These are phyloP conservation scores for Trichoderma hamatum DNA, from an alignment of 2,329 filamentous ascomycete species.

Conservation along the genomic window DNA sequence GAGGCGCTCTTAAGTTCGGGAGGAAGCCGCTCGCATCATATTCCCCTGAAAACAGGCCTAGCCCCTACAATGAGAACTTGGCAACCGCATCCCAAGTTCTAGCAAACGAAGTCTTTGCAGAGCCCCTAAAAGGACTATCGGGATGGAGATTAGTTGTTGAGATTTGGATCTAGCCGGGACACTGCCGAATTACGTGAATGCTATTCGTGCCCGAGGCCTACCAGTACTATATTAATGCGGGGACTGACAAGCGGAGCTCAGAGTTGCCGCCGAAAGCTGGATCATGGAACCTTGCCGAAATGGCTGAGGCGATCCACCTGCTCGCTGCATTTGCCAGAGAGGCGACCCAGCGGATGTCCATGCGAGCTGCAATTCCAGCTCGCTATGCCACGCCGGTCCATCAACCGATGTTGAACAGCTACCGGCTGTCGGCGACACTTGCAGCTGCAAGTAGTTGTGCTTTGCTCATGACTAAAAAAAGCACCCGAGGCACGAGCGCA, in stretches of 20 bases:
- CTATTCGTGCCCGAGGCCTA: constrained; percentile 13
- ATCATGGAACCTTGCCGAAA: constrained; percentile 20
- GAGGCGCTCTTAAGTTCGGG: constrained; percentile 21
- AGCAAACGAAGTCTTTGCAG: neutral
- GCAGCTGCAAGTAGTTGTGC: neutral
- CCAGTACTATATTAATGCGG: constrained; percentile 19
- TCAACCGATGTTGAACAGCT: constrained; percentile 6
- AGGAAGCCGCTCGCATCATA: constrained; percentile 20
- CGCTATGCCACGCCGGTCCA: neutral
- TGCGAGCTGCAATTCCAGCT: constrained; percentile 11
- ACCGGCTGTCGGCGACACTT: constrained; percentile 6
- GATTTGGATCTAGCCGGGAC: constrained; percentile 11
- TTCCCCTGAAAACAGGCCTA: constrained; percentile 12
- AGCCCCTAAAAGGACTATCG: neutral
- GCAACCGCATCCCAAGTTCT: neutral
- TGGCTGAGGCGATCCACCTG: constrained; percentile 7
- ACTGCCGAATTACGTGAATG: constrained; percentile 17
- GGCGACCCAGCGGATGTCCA: neutral
- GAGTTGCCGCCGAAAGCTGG: constrained; percentile 18
- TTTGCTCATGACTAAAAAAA: constrained; percentile 8
- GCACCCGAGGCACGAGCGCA: neutral
- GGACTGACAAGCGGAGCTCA: constrained; percentile 25
- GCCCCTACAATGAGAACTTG: neutral
- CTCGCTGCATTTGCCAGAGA: constrained; percentile 2
- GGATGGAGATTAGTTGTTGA: neutral